Conservation (phyloP, 208 protist genomes). For the Leishmania mexicana region DNA sequence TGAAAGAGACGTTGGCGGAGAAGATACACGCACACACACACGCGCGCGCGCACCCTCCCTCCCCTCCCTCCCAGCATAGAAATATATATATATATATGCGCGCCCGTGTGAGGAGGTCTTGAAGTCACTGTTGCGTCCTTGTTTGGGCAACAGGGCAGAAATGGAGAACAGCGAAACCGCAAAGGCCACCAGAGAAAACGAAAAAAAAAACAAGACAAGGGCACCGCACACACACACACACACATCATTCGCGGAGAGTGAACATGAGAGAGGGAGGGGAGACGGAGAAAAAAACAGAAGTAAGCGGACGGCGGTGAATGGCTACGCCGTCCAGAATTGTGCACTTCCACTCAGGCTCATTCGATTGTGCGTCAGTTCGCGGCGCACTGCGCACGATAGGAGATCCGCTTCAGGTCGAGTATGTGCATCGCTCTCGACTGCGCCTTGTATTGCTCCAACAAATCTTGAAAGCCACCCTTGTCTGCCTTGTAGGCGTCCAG, state of each 20-base stretch:
- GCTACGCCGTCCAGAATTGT: not conserved
- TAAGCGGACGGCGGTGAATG: not conserved
- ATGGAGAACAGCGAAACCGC: not conserved
- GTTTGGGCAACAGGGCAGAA: not conserved
- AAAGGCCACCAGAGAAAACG: not conserved
- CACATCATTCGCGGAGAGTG: not conserved
- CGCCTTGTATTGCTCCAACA: slow-evolving; percentile 55
- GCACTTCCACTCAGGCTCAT: not conserved
- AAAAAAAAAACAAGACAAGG: not conserved
- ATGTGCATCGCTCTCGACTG: slow-evolving; percentile 69
- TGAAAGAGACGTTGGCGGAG: not conserved
- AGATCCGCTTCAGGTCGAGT: slow-evolving; percentile 68
- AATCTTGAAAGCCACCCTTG: slow-evolving; percentile 50
- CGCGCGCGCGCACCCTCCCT: not conserved
- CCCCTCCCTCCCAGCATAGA: not conserved
- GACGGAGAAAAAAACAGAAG: not conserved
- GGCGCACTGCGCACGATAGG: slow-evolving; percentile 41
- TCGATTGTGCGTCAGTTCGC: not conserved
- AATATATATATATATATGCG: not conserved
- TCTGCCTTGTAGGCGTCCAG: slow-evolving; percentile 51
- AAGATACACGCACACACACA: not conserved
- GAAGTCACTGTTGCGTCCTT: not conserved
- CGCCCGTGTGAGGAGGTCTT: not conserved
- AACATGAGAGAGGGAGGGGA: not conserved
- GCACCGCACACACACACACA: not conserved